These are phyloP conservation scores for Blastobotrys peoriensis DNA, from an alignment of 805 yeast genomes.

Conservation along the genomic window DNA sequence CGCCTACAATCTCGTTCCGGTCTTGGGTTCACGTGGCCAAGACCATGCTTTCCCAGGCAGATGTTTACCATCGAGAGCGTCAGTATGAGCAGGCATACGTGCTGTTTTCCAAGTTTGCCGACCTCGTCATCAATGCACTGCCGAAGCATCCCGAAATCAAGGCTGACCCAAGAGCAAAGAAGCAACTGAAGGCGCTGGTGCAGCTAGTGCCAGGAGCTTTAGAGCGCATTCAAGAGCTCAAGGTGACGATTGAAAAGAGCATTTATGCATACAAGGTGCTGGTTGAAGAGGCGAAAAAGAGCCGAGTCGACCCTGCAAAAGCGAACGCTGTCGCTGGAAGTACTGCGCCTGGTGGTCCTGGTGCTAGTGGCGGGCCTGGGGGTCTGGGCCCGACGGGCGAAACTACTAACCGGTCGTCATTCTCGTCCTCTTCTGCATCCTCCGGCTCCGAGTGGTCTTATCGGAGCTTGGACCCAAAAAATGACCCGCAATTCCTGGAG, in stretches of 20 bases:
- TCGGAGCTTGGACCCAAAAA: conserved; percentile 3
- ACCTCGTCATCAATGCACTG: conserved; percentile 44
- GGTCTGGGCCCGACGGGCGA: background rate
- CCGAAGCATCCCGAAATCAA: conserved; percentile 42
- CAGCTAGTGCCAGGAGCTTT: conserved; percentile 22
- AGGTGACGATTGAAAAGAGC: conserved; percentile 18
- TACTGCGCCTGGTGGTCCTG: background rate
- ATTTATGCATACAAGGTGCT: conserved; percentile 8
- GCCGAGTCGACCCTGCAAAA: background rate
- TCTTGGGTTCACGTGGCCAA: conserved; percentile 52
- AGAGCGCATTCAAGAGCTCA: conserved; percentile 24
- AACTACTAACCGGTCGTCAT: background rate
- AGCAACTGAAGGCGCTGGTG: conserved; percentile 21
- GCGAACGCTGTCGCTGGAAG: background rate
- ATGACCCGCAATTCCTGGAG: conserved; percentile 10
- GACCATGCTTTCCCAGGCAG: conserved; percentile 38
- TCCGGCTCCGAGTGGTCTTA: conserved; percentile 1
- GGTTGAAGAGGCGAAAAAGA: background rate
- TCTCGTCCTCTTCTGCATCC: background rate
- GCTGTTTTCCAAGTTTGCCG: conserved; percentile 53
- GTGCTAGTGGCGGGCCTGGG: conserved; percentile 7
- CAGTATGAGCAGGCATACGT: conserved; percentile 47
- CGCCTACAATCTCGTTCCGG: conserved; percentile 43
- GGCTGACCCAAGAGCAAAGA: conserved; percentile 13
- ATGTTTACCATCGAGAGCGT: conserved; percentile 38